phyloP scores from a whole-genome alignment of 75 land plant genomes.

The Gnetum montanum region DNA sequence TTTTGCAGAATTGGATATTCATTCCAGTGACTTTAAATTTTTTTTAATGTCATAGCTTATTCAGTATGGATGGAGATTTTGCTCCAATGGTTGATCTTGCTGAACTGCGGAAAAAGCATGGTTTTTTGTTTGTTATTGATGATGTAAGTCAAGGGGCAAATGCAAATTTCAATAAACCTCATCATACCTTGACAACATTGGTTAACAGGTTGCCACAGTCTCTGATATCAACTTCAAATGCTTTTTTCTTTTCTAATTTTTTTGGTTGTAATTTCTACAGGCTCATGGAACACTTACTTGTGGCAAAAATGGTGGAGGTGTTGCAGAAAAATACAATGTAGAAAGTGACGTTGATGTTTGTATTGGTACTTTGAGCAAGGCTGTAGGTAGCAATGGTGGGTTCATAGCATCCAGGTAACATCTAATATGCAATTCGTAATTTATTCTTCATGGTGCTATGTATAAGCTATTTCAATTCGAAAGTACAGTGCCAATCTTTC shows the following conservation, averaged over 20 bases:
- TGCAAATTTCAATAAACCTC: no score
- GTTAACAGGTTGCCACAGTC: no score
- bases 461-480: no score
- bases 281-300: slow-evolving; percentile 96
- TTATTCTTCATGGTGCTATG: no score
- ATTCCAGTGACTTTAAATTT: background rate
- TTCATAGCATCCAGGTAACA: slow-evolving; percentile 82
- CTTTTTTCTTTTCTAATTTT: background rate
- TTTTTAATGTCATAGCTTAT: slow-evolving; percentile 50
- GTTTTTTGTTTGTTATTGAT: slow-evolving; percentile 81
- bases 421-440: background rate
- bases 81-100: slow-evolving; percentile 77
- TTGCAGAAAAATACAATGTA: slow-evolving; percentile 66
- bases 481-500: no score
- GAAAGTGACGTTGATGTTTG: slow-evolving; percentile 82
- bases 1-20: no score
- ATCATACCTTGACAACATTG: no score
- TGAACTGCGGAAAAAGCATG: slow-evolving; percentile 64
- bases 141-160: slow-evolving; percentile 84
- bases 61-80: slow-evolving; percentile 99
- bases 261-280: slow-evolving; percentile 23
- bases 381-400: slow-evolving; percentile 95
- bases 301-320: slow-evolving; percentile 94
- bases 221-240: no score
- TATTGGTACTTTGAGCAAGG: slow-evolving; percentile 95